These are phyloP conservation scores for Manihot esculenta DNA, from an alignment of 441 rosid species.

Conservation along the genomic window DNA sequence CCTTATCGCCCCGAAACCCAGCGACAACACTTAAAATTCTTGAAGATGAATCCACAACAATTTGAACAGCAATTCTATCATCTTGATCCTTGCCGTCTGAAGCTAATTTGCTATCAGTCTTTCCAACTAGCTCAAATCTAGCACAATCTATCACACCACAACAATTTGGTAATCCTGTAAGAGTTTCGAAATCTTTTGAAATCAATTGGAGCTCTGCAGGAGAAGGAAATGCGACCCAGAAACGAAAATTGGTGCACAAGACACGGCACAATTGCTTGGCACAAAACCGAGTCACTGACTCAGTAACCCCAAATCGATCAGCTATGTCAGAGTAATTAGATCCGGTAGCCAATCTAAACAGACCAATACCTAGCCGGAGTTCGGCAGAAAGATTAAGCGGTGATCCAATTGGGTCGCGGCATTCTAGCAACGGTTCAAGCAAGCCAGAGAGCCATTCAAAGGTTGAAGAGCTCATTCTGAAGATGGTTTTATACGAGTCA, in stretches of 20 bases:
- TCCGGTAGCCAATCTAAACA: conserved; percentile 48
- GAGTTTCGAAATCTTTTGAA: conserved; percentile 39
- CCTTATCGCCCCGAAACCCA: conserved; percentile 49
- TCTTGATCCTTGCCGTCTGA: not conserved
- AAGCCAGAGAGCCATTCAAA: conserved; percentile 70
- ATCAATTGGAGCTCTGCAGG: conserved; percentile 41
- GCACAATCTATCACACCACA: conserved; percentile 52
- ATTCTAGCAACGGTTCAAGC: conserved; percentile 65
- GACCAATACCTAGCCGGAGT: conserved; percentile 52
- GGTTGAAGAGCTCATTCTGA: conserved; percentile 54
- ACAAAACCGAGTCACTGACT: conserved; percentile 53
- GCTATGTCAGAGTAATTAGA: conserved; percentile 45
- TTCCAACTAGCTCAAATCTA: conserved; percentile 24
- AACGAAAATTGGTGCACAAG: conserved; percentile 62
- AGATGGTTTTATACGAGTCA: conserved; percentile 43
- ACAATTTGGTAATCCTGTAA: conserved; percentile 50
- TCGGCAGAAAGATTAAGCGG: conserved; percentile 52
- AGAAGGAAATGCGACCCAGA: conserved; percentile 58
- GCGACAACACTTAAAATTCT: conserved; percentile 52
- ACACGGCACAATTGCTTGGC: conserved; percentile 60
- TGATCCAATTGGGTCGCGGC: conserved; percentile 64
- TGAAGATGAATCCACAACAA: conserved; percentile 58
- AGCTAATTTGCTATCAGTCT: conserved; percentile 1
- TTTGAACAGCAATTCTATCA: conserved; percentile 33
- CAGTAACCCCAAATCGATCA: conserved; percentile 48